Conservation (phyloP, 306 rosid genomes). For the Ormosia semicastrata region DNA sequence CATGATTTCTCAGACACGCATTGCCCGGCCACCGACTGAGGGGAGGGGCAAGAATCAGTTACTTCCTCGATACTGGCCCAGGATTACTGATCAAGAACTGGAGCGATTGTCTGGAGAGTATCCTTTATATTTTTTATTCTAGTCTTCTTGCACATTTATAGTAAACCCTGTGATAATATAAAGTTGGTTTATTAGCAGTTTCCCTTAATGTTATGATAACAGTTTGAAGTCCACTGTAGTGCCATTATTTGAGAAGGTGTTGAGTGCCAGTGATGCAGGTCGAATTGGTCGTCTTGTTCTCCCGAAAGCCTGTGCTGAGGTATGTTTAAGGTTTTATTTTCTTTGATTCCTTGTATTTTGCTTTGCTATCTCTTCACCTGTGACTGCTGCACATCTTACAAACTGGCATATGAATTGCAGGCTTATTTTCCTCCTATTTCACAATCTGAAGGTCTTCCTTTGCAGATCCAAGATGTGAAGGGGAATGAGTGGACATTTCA, state of each 20-base stretch:
- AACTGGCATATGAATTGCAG: slow-evolving; percentile 48
- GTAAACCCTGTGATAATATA: not conserved
- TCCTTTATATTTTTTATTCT: slow-evolving; percentile 44
- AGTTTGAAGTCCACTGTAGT: slow-evolving; percentile 93
- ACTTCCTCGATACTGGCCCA: slow-evolving; percentile 99
- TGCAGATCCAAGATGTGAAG: slow-evolving; percentile 85
- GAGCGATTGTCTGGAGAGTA: slow-evolving; percentile 94
- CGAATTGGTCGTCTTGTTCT: slow-evolving; percentile 98
- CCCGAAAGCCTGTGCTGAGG: slow-evolving; percentile 99
- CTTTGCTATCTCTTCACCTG: not conserved
- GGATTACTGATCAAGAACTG: slow-evolving; percentile 93
- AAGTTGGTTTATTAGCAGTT: slow-evolving; percentile 16
- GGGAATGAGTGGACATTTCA: slow-evolving; percentile 98
- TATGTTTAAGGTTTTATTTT: slow-evolving; percentile 35
- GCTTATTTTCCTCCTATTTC: slow-evolving; percentile 88
- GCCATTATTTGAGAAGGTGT: slow-evolving; percentile 92
- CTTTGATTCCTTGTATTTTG: slow-evolving; percentile 1
- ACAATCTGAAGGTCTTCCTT: slow-evolving; percentile 95
- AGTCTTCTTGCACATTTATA: slow-evolving; percentile 5
- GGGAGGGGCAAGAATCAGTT: slow-evolving; percentile 92
- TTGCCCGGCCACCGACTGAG: slow-evolving; percentile 92
- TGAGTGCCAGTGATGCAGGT: slow-evolving; percentile 99
- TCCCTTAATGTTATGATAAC: slow-evolving; percentile 55
- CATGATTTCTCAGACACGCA: slow-evolving; percentile 46
- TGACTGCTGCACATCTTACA: slow-evolving; percentile 18